Conservation (phyloP, 768 basidiomycete species). For the Boletus eberwhitei region DNA sequence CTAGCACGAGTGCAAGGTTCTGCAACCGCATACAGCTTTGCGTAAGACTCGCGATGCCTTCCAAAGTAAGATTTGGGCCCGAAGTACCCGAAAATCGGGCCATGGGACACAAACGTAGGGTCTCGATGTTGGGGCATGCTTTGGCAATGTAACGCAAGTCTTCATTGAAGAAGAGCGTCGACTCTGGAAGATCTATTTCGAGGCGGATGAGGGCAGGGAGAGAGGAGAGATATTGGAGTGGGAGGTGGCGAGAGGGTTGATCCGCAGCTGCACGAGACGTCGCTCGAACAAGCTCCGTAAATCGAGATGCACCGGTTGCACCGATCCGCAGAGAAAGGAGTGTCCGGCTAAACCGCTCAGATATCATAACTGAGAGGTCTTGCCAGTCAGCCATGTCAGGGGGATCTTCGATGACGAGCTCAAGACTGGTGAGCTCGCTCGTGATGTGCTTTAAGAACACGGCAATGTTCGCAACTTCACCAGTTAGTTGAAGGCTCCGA, state of each 20-base stretch:
- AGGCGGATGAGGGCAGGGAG: slow-evolving; percentile 58
- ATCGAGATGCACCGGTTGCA: slow-evolving; percentile 71
- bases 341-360: slow-evolving; percentile 56
- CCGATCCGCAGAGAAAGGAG: slow-evolving; percentile 59
- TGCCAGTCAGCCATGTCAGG: slow-evolving; percentile 74
- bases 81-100: slow-evolving; percentile 58
- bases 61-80: slow-evolving; percentile 58
- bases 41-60: slow-evolving; percentile 58
- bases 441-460: slow-evolving; percentile 70
- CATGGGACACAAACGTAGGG: slow-evolving; percentile 62
- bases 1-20: slow-evolving; percentile 62
- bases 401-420: slow-evolving; percentile 77
- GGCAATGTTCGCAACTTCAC: slow-evolving; percentile 65
- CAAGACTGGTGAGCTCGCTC: slow-evolving; percentile 62
- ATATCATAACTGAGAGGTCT: slow-evolving; percentile 61
- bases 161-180: slow-evolving; percentile 56
- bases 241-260: slow-evolving; percentile 55
- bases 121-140: slow-evolving; percentile 66
- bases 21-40: slow-evolving; percentile 58
- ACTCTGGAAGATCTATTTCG: slow-evolving; percentile 78
- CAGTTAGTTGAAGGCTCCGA: slow-evolving; percentile 62
- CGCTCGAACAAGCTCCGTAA: slow-evolving; percentile 77
- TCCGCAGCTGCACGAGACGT: slow-evolving; percentile 58
- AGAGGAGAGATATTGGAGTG: slow-evolving; percentile 53
- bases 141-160: slow-evolving; percentile 59